Conservation (phyloP, 1,284 basidiomycete species). For the Puccinia polysora region DNA sequence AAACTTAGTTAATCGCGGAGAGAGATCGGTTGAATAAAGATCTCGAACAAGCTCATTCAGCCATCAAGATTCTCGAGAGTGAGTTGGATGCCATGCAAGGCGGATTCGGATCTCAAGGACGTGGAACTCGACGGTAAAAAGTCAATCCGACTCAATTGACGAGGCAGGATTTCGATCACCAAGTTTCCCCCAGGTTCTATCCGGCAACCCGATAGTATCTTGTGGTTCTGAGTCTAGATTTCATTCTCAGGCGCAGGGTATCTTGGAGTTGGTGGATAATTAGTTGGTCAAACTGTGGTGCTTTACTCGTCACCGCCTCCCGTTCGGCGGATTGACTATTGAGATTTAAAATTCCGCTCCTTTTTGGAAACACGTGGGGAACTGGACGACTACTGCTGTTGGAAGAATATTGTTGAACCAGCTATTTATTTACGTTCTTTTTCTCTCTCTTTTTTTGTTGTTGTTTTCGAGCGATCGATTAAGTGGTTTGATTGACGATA, state of each 20-base stretch:
- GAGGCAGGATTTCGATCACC: background rate
- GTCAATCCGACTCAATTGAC: background rate
- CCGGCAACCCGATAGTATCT: background rate
- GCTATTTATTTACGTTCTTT: no score
- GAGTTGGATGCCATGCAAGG: constrained; percentile 83
- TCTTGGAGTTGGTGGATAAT: background rate
- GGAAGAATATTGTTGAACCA: no score
- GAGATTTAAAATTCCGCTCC: no score
- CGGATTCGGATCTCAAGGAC: constrained; percentile 61
- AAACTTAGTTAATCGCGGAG: constrained; percentile 78
- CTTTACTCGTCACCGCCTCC: no score
- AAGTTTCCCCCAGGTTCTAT: background rate
- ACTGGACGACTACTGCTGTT: no score
- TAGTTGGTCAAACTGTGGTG: background rate
- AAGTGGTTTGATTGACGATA: no score
- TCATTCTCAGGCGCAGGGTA: background rate
- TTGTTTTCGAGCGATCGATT: no score
- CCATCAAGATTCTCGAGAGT: constrained; percentile 81
- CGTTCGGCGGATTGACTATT: no score
- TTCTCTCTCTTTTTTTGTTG: constrained; percentile 22
- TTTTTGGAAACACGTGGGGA: no score
- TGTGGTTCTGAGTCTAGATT: background rate
- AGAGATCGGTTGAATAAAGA: constrained; percentile 96
- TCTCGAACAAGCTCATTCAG: constrained; percentile 80
- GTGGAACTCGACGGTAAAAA: constrained; percentile 28